Evolutionary conservation across 2,329 filamentous ascomycete species (phyloP).

Genomic region (Pyrenophora graminea): DNA sequence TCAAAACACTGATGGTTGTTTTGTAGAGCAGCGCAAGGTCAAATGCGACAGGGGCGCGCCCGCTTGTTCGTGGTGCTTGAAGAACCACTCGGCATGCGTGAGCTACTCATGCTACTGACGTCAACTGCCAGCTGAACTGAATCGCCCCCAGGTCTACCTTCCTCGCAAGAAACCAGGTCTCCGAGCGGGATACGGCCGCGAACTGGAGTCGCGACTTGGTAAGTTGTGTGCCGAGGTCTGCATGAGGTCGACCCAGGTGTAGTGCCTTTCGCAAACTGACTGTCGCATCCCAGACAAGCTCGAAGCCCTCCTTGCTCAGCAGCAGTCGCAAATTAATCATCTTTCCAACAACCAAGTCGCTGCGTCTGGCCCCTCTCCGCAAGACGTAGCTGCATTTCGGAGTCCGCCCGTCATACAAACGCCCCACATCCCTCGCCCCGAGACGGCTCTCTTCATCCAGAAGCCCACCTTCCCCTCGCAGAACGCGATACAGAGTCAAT

Average conservation of each 20-base stretch:
- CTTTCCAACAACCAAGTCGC: conserved; percentile 40
- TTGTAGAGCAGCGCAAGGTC: conserved; percentile 70
- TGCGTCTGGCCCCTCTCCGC: conserved; percentile 33
- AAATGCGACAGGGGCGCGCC: conserved; percentile 71
- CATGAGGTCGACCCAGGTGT: not conserved
- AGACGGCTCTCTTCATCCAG: conserved; percentile 54
- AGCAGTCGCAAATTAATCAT: conserved; percentile 54
- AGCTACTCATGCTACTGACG: conserved; percentile 11
- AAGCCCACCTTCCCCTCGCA: conserved; percentile 47
- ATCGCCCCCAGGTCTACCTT: conserved; percentile 57
- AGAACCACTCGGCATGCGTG: conserved; percentile 66
- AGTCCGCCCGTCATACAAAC: conserved; percentile 45
- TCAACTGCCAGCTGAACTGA: conserved; percentile 10
- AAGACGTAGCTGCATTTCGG: conserved; percentile 41
- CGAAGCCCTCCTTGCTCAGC: conserved; percentile 50
- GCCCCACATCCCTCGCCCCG: conserved; percentile 50
- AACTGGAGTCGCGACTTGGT: conserved; percentile 64
- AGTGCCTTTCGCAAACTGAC: conserved; percentile 9
- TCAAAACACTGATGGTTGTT: no score
- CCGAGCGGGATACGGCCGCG: conserved; percentile 63
- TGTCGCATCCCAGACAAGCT: conserved; percentile 48
- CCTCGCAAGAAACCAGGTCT: conserved; percentile 72
- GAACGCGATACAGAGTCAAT: conserved; percentile 38
- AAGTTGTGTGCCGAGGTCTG: conserved; percentile 36
- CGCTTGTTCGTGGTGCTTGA: conserved; percentile 72